Percentiles rank a stretch among this genome's conserved stretches.
Conservation (phyloP, 176 grass and related monocot species). For the Phragmites australis region DNA sequence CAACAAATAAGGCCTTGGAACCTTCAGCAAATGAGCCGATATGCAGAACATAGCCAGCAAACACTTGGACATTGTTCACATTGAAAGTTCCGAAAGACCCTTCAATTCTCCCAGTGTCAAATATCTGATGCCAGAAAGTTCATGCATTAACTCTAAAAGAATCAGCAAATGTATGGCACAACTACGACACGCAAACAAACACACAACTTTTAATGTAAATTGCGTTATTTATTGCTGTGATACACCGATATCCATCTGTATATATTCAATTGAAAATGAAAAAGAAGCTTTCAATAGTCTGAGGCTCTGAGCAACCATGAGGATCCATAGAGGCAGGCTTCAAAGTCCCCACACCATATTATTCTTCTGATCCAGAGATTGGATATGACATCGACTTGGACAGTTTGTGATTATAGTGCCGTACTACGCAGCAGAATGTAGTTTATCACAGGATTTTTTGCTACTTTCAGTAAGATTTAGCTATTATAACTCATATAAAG, state of each 20-base stretch:
- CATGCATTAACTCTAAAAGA: background rate
- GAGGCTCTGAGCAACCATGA: background rate
- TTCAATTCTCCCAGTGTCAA: constrained; percentile 84
- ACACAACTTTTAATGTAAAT: background rate
- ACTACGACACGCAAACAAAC: constrained; percentile 10
- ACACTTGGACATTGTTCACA: constrained; percentile 88
- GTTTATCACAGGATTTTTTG: background rate
- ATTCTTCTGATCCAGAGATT: background rate
- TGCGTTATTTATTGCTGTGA: background rate
- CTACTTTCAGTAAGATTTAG: background rate
- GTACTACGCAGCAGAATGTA: background rate
- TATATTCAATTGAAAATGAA: background rate
- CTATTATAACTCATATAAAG: background rate
- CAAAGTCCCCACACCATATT: background rate
- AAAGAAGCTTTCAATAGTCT: background rate
- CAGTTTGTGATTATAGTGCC: background rate
- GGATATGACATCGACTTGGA: background rate
- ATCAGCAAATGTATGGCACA: background rate
- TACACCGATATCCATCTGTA: background rate
- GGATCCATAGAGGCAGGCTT: background rate
- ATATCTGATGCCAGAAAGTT: constrained; percentile 62
- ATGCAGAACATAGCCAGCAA: constrained; percentile 86
- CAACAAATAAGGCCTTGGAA: constrained; percentile 58
- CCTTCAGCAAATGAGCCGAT: constrained; percentile 63
- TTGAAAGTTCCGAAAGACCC: constrained; percentile 80